Evolutionary conservation across 805 yeast species (phyloP), one percentile per base, ranked within the genome.

Genomic region (Ogataea naganishii): DNA sequence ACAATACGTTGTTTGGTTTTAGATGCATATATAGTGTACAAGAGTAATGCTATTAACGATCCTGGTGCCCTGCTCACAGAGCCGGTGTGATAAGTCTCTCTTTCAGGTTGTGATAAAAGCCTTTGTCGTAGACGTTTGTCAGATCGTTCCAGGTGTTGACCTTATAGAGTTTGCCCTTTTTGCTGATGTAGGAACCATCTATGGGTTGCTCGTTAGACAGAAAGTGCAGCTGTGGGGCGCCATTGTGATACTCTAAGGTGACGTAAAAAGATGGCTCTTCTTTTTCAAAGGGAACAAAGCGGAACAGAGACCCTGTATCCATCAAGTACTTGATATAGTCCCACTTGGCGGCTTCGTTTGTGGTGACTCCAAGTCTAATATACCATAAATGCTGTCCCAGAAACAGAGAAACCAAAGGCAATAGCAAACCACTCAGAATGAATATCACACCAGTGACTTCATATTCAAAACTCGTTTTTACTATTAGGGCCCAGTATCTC

Each of bases 331-430:
- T 62, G n/a, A 72, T 54, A 17, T 60, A 67, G 11, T 58, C 62
- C 79, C 79, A 72, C 43, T 72, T 72, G 11, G 58, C 62, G 0
- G 64, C 51, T 43, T 72, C 79, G 41, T 69, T 72, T 5, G 79
- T 72, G 17, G 77, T 69, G 9, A 69, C 72, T 2, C 79, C 79
- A 29, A 72, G 45, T 38, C 71, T 70, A 10, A 67, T 40, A 41
- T 66, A 65, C 40, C 71, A 47, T 13, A 70, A 11, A 35, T 66
- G 72, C 28, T 66, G 58, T 2, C 39, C 35, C 0, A 62, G 41
- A 43, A 69, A 69, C n/a, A 54, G 36, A 2, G 40, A 30, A 2
- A 65, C 58, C 18, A 68, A 41, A 2, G 67, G 47, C 11, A 51
- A 40, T 30, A 69, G 50, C 5, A 63, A 38, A 1, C 43, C 18